phyloP scores from a whole-genome alignment of 805 yeast species.

The Kuraishia capsulata region DNA sequence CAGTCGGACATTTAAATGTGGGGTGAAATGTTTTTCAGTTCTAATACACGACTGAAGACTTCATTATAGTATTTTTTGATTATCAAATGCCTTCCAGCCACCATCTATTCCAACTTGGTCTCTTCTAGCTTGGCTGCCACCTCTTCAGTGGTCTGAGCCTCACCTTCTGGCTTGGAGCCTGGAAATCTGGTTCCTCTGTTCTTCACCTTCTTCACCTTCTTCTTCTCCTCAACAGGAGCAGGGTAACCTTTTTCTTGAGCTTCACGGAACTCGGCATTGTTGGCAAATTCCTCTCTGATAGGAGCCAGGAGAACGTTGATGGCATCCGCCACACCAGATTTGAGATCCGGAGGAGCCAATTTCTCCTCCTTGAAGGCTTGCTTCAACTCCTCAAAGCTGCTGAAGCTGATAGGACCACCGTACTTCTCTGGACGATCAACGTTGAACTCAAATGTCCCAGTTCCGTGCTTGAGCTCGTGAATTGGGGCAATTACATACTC shows the following conservation, averaged over 20 bases:
- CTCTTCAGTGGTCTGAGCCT: conserved; percentile 14
- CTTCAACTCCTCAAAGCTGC: conserved; percentile 58
- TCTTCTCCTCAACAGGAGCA: conserved; percentile 47
- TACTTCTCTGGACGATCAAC: conserved; percentile 93
- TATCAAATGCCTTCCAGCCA: too few species aligned
- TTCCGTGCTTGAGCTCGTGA: conserved; percentile 60
- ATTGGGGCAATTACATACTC: conserved; percentile 83
- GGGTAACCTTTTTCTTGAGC: conserved; percentile 82
- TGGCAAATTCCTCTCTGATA: conserved; percentile 58
- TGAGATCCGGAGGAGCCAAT: conserved; percentile 89
- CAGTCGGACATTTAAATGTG: too few species aligned
- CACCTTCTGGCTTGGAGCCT: conserved; percentile 33
- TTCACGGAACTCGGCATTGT: conserved; percentile 63
- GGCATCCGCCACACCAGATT: conserved; percentile 82
- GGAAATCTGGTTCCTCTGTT: conserved; percentile 89
- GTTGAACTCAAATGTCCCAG: conserved; percentile 52
- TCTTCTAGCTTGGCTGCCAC: conserved; percentile 29
- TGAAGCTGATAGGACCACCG: conserved; percentile 84
- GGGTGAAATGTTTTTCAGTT: too few species aligned
- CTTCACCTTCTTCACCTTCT: conserved; percentile 69
- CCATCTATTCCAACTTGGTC: conserved; percentile 20
- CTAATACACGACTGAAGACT: too few species aligned
- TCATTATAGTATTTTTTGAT: too few species aligned
- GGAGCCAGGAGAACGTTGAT: conserved; percentile 79
- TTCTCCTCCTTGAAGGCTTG: conserved; percentile 63